Conservation (phyloP, 139 green algal genomes). For the Closterium sp. region DNA sequence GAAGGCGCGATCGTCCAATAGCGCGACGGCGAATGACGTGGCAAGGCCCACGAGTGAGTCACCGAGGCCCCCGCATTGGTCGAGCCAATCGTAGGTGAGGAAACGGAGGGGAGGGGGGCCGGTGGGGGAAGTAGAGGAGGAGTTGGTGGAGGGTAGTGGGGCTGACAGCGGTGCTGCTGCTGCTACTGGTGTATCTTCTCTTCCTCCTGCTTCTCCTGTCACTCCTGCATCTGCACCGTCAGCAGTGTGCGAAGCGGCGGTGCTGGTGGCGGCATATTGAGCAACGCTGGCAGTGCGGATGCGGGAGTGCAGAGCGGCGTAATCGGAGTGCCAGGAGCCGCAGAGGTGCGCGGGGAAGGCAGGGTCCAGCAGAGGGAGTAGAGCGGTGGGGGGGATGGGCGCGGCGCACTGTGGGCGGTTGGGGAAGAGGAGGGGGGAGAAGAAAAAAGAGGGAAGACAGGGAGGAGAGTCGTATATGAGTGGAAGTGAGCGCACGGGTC, state of each 20-base stretch:
- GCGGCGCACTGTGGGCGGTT: background rate
- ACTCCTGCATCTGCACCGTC: background rate
- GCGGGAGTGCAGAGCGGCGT: background rate
- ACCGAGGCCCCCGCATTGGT: background rate
- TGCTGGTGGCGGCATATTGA: background rate
- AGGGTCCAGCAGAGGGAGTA: background rate
- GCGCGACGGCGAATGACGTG: background rate
- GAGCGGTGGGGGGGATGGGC: background rate
- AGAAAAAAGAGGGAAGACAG: no score
- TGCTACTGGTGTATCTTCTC: no score
- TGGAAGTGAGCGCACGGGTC: no score
- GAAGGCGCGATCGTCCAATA: background rate
- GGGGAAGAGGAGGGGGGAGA: no score
- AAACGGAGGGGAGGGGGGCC: background rate
- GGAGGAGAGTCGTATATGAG: no score
- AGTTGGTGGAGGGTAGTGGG: background rate
- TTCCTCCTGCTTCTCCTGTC: no score
- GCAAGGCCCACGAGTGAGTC: background rate
- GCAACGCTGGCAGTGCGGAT: background rate
- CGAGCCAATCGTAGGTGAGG: background rate
- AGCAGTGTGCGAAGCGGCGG: background rate
- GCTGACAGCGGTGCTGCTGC: background rate
- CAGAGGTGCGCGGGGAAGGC: background rate
- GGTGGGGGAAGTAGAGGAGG: background rate
- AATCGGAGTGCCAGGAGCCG: background rate